A percentile compares a stretch with the other conserved stretches of the same genome.
Evolutionary conservation across 345 rosid genomes (phyloP).

Genomic region (Jatropha curcas): DNA sequence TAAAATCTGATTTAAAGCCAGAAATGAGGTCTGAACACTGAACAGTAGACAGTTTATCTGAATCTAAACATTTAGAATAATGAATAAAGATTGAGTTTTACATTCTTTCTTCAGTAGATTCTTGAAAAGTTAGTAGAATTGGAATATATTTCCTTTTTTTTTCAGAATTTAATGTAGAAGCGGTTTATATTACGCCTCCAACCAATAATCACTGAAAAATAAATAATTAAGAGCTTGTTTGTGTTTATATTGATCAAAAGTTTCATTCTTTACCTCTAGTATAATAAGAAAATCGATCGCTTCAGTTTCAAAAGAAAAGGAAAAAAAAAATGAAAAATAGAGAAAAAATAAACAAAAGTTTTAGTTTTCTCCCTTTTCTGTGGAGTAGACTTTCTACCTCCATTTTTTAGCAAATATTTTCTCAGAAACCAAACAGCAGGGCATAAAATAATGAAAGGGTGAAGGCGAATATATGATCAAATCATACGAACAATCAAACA

Average conservation of each 20-base stretch:
- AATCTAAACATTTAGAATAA: not conserved
- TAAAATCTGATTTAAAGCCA: not conserved
- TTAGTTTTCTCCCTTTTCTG: not conserved
- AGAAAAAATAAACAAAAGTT: not conserved
- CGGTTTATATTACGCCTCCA: not conserved
- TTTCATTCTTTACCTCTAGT: not conserved
- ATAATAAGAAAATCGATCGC: not conserved
- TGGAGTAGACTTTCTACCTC: not conserved
- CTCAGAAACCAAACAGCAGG: slow-evolving; percentile 17
- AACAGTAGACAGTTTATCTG: not conserved
- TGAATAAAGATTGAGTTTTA: not conserved
- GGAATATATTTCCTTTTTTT: too few relatives aligned
- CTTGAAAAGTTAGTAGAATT: not conserved
- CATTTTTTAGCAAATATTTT: not conserved
- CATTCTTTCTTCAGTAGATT: too few relatives aligned
- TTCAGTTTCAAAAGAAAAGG: not conserved
- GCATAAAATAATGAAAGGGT: too few relatives aligned
- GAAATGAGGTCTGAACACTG: not conserved
- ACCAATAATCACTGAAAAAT: not conserved
- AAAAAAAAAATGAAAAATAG: too few relatives aligned
- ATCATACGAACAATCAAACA: too few relatives aligned
- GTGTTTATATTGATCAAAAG: not conserved
- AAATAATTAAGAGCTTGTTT: not conserved
- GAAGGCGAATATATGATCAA: too few relatives aligned
- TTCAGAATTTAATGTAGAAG: too few relatives aligned